A percentile compares a stretch with the other conserved stretches of the same genome.
Evolutionary conservation across 1,284 basidiomycete species (phyloP).

Genomic region (Ceratobasidium sp.): DNA sequence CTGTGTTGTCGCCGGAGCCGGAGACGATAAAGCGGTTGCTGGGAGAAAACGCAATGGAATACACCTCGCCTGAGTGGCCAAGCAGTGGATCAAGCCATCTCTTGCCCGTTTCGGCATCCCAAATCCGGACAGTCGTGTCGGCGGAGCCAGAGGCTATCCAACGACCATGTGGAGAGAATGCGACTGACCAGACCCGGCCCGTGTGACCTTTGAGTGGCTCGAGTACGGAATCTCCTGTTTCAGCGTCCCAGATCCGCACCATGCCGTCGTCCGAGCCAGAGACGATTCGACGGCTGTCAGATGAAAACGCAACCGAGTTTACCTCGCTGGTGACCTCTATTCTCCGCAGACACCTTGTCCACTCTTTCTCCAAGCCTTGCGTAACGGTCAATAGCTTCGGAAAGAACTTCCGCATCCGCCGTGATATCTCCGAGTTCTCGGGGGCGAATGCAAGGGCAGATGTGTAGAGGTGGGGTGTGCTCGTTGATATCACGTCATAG

Average conservation of each 20-base stretch:
- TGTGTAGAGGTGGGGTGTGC: constrained; percentile 4
- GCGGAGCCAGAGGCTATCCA: constrained; percentile 7
- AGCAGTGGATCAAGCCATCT: neutral
- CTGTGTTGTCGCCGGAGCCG: constrained; percentile 16
- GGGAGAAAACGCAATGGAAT: constrained; percentile 16
- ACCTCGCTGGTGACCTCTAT: neutral
- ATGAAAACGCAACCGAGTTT: neutral
- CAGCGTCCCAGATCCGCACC: neutral
- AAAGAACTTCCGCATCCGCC: neutral
- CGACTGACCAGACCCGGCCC: neutral
- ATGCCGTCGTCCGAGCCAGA: neutral
- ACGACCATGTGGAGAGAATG: constrained; percentile 26
- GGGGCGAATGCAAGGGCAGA: constrained; percentile 1
- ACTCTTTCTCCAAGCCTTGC: neutral
- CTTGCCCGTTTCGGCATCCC: constrained; percentile 27
- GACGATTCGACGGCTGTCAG: neutral
- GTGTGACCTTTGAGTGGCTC: constrained; percentile 19
- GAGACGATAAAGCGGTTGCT: constrained; percentile 17
- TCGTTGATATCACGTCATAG: neutral
- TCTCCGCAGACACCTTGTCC: neutral
- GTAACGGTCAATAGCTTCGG: neutral
- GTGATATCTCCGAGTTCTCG: neutral
- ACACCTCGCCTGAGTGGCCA: constrained; percentile 8
- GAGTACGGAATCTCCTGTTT: neutral
- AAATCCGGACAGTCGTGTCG: constrained; percentile 28